Evolutionary conservation across 176 grass and related monocot species (phyloP).

Genomic region (Cenchrus purpureus): DNA sequence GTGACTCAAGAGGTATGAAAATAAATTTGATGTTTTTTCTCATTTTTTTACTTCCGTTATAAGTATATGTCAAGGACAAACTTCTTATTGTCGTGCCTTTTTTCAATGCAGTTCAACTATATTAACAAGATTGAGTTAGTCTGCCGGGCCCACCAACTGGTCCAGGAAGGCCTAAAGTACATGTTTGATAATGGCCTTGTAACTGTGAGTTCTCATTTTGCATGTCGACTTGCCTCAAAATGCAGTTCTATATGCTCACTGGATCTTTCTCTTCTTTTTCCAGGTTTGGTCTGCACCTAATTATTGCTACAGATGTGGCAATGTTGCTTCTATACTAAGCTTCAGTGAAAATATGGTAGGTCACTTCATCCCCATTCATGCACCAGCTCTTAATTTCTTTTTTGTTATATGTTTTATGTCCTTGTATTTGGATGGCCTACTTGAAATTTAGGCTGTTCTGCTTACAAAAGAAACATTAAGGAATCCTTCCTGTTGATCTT

Average conservation of each 20-base stretch:
- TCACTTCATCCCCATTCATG: slow-evolving; percentile 1
- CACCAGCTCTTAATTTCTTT: slow-evolving; percentile 33
- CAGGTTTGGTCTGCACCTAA: slow-evolving; percentile 93
- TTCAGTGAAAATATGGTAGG: slow-evolving; percentile 90
- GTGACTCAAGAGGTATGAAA: slow-evolving; percentile 69
- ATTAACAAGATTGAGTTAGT: slow-evolving; percentile 65
- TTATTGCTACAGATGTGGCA: slow-evolving; percentile 97
- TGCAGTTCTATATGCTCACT: not conserved
- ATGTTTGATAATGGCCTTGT: slow-evolving; percentile 97
- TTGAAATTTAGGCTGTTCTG: not conserved
- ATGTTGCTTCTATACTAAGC: slow-evolving; percentile 94
- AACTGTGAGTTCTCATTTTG: slow-evolving; percentile 64
- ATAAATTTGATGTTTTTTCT: not conserved
- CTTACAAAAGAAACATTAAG: not conserved
- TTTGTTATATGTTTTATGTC: slow-evolving; percentile 29
- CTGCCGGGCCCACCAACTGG: slow-evolving; percentile 74
- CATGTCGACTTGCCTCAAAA: not conserved
- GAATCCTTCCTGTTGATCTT: not conserved
- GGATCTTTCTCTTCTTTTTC: slow-evolving; percentile 36
- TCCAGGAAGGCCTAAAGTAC: slow-evolving; percentile 94
- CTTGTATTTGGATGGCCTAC: not conserved
- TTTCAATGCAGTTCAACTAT: slow-evolving; percentile 71
- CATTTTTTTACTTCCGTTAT: not conserved
- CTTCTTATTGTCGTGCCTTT: slow-evolving; percentile 7
- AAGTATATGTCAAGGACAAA: slow-evolving; percentile 7